Conservation (phyloP, 1,284 basidiomycete genomes). For the Ganoderma boninense region DNA sequence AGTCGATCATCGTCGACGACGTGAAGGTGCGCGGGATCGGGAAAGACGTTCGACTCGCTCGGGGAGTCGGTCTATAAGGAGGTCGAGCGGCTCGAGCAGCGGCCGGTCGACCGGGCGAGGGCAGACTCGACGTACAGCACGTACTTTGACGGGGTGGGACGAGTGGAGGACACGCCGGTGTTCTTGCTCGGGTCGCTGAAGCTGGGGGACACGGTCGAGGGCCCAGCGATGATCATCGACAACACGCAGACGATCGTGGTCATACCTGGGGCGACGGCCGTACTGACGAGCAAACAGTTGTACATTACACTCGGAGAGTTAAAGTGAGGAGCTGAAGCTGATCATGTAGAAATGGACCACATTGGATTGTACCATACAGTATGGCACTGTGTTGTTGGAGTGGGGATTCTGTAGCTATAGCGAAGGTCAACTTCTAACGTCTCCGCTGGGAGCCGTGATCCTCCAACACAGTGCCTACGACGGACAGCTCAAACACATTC, state of each 20-base stretch:
- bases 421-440: not conserved
- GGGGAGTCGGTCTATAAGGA: conserved; percentile 86
- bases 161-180: conserved; percentile 83
- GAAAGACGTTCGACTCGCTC: conserved; percentile 88
- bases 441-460: not conserved
- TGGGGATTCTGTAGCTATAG: conserved; percentile 9
- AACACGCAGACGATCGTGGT: conserved; percentile 92
- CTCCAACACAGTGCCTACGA: too few relatives aligned
- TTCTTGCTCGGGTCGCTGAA: conserved; percentile 73
- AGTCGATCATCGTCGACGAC: conserved; percentile 88
- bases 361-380: not conserved
- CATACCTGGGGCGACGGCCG: conserved; percentile 72
- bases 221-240: conserved; percentile 92
- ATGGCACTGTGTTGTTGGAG: not conserved
- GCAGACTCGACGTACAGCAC: conserved; percentile 67
- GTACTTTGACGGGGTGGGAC: conserved; percentile 82
- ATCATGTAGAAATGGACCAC: not conserved
- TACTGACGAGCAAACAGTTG: conserved; percentile 76
- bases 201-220: conserved; percentile 76
- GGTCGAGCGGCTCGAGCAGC: conserved; percentile 57
- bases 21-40: conserved; percentile 90
- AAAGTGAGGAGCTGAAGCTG: conserved; percentile 5
- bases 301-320: conserved; percentile 63
- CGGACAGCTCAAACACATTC: too few relatives aligned
- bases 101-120: conserved; percentile 50